Conservation (phyloP, 441 rosid genomes). For the Arabidopsis lyrata region DNA sequence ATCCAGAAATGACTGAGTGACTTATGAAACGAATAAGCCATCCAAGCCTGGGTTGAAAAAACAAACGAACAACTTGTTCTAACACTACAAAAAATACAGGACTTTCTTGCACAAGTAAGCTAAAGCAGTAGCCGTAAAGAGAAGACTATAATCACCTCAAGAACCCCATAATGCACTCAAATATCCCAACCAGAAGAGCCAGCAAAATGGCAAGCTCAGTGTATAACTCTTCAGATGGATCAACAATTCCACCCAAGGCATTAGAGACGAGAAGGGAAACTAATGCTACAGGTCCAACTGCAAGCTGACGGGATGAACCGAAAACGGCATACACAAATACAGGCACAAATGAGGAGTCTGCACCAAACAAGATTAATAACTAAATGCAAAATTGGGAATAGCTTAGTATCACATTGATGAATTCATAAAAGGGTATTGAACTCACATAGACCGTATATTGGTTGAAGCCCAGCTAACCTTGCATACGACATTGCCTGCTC, state of each 20-base stretch:
- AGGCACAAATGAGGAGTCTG: conserved; percentile 33
- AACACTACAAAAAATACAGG: conserved; percentile 11
- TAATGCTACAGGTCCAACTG: conserved; percentile 28
- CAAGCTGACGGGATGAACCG: conserved; percentile 30
- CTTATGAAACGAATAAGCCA: conserved; percentile 98
- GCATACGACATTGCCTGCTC: conserved; percentile 97
- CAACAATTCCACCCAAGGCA: conserved; percentile 68
- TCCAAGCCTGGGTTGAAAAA: conserved; percentile 76
- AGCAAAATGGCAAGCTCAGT: conserved; percentile 90
- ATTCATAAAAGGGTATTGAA: conserved; percentile 16
- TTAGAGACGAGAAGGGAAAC: conserved; percentile 62
- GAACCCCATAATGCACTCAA: conserved; percentile 85
- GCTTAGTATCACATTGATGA: conserved; percentile 3
- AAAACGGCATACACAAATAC: conserved; percentile 21
- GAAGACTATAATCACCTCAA: conserved; percentile 57
- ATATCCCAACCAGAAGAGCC: conserved; percentile 85
- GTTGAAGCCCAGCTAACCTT: conserved; percentile 87
- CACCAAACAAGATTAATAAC: not conserved
- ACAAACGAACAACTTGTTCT: conserved; percentile 22
- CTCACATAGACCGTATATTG: conserved; percentile 97
- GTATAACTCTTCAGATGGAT: conserved; percentile 75
- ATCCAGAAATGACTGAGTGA: conserved; percentile 98
- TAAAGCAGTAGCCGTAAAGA: not conserved
- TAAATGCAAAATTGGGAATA: not conserved
- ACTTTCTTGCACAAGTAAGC: conserved; percentile 5